phyloP scores from a whole-genome alignment of 139 green algal species.

The Raphidocelis subcapitata region DNA sequence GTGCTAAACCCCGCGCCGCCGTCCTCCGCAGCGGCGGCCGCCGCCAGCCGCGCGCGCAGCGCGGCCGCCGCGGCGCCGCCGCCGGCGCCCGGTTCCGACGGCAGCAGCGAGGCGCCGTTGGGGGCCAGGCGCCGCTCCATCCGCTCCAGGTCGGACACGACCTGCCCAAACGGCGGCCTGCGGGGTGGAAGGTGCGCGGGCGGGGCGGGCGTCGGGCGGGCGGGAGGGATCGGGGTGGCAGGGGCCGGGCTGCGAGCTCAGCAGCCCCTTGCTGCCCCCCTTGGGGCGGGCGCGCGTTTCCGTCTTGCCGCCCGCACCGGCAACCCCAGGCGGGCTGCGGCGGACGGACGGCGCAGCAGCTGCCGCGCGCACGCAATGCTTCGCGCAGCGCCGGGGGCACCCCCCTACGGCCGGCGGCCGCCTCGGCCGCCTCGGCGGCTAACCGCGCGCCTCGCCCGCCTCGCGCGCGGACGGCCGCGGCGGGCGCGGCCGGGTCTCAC shows the following conservation, averaged over 20 bases:
- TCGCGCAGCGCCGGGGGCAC: not conserved
- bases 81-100: not conserved
- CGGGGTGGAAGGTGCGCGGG: not conserved
- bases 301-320: not conserved
- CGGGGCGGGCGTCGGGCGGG: not conserved
- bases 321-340: not conserved
- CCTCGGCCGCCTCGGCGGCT: not conserved
- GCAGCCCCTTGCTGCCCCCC: not conserved
- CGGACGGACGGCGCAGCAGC: not conserved
- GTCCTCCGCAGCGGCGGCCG: no score
- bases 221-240: not conserved
- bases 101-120: no score
- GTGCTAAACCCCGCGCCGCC: no score
- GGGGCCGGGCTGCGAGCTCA: not conserved
- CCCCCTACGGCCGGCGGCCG: not conserved
- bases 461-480: not conserved
- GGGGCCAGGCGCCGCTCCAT: slow-evolving; percentile 19
- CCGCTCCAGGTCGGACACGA: slow-evolving; percentile 30
- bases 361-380: not conserved
- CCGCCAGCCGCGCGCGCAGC: no score
- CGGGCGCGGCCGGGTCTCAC: not conserved
- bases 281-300: not conserved
- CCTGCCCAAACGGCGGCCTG: slow-evolving; percentile 33
- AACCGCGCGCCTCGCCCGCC: not conserved
- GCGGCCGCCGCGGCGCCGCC: no score